Evolutionary conservation across 805 yeast genomes (phyloP), one percentile per base, ranked within the genome.

Genomic region (Candida berthetii): DNA sequence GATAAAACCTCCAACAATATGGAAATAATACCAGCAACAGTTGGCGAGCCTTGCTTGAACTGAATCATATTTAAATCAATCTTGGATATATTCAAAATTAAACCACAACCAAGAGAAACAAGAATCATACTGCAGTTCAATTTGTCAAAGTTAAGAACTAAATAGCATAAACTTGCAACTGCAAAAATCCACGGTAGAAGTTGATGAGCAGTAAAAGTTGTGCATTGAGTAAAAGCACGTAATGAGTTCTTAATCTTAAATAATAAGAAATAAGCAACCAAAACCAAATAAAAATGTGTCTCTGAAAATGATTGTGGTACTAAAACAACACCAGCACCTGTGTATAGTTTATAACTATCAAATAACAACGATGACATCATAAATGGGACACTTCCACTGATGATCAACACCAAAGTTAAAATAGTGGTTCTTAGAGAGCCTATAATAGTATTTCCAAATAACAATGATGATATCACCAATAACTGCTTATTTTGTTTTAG

Each of bases 1-100:
- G 71, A 64, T 40, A 66, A 42, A 31, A 57, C 55, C 35, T 65
- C 65, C 40, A 68, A 42, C 14, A 62, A 37, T 3, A 64, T 48
- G 3, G 71, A 53, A 42, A 64, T 53, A 1, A 55, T 13, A 3
- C 71, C 69, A 27, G 52, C 43, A 3, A 51, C 32, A 0, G 55
- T 45, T 11, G 51, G 47, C 2, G 52, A 40, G 0, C 58, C 57
- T 33, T 42, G 41, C 15, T 32, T 44, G 20, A 44, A 48, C 2
- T 44, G 15, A 5, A 44, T 17, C 1, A 15, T 33, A 4, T 40
- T 32, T 1, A 44, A 16, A 24, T 56, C 60, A 9, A 51, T 14
- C 19, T 39, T 45, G 7, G 52, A 43, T 8, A 56, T 20, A 29
- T 43, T 42, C 8, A 55, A 34, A 8, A 54, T 52, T 4, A 52